Percentiles rank a stretch among this genome's conserved stretches.
Evolutionary conservation across 2,329 filamentous ascomycete genomes (phyloP).

Genomic region (Nannizziopsis arthrosporioides): DNA sequence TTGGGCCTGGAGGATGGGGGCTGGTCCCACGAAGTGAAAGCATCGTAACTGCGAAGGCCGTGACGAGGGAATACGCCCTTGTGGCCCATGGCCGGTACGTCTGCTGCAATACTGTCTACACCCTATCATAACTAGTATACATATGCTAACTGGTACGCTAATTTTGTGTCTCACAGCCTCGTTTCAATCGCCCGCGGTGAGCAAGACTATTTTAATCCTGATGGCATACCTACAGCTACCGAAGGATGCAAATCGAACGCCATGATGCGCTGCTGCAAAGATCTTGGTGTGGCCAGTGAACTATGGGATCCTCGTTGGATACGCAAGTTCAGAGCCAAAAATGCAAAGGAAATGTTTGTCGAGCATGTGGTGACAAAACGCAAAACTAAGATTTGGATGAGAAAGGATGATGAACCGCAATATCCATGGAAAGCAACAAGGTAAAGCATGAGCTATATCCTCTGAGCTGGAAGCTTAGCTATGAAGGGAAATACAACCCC

Average conservation of each 20-base stretch:
- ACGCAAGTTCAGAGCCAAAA: slow-evolving; percentile 61
- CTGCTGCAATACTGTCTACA: neutral
- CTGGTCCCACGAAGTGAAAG: slow-evolving; percentile 77
- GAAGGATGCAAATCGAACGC: slow-evolving; percentile 98
- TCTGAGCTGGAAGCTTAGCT: neutral
- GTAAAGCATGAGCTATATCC: neutral
- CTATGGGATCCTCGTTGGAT: slow-evolving; percentile 94
- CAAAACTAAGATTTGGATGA: slow-evolving; percentile 74
- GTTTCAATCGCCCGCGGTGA: slow-evolving; percentile 88
- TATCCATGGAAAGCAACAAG: slow-evolving; percentile 46
- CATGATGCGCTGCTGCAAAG: slow-evolving; percentile 96
- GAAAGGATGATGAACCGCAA: slow-evolving; percentile 65
- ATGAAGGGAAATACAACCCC: neutral
- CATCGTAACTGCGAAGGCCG: slow-evolving; percentile 65
- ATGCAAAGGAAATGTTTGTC: slow-evolving; percentile 73
- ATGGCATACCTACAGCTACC: slow-evolving; percentile 83
- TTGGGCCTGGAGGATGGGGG: slow-evolving; percentile 93
- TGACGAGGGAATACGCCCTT: slow-evolving; percentile 87
- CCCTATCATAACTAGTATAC: slow-evolving; percentile 7
- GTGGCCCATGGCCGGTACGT: slow-evolving; percentile 70
- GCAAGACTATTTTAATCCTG: slow-evolving; percentile 81
- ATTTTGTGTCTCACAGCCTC: slow-evolving; percentile 46
- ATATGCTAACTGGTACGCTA: neutral
- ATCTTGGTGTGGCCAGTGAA: slow-evolving; percentile 85
- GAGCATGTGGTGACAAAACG: slow-evolving; percentile 81